These are phyloP conservation scores for Epicoccum nigrum DNA, from an alignment of 2,329 filamentous ascomycete species.

Conservation along the genomic window DNA sequence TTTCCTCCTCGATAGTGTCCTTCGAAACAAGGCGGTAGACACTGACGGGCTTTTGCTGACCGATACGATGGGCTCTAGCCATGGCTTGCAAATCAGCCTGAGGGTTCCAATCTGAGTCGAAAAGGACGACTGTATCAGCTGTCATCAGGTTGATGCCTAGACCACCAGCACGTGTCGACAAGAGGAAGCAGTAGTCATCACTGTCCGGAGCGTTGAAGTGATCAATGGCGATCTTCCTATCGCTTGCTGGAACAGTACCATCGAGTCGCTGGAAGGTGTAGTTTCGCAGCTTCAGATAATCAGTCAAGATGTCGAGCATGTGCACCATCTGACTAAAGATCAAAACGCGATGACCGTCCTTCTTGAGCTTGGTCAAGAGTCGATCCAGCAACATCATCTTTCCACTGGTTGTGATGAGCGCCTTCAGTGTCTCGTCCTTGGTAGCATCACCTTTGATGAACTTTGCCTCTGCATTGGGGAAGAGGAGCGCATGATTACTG, in stretches of 20 bases:
- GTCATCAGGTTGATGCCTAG: constrained; percentile 99
- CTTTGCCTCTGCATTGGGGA: constrained; percentile 88
- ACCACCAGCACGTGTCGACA: constrained; percentile 94
- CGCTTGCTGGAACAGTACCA: constrained; percentile 87
- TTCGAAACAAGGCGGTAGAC: constrained; percentile 97
- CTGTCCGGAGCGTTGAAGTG: constrained; percentile 98
- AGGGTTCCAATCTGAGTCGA: constrained; percentile 99
- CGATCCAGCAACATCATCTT: constrained; percentile 99
- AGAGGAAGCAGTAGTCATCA: constrained; percentile 92
- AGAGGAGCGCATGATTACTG: constrained; percentile 99
- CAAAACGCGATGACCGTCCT: constrained; percentile 90
- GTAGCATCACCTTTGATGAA: constrained; percentile 80
- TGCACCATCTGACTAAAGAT: constrained; percentile 99
- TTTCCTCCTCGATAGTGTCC: constrained; percentile 97
- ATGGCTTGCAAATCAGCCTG: constrained; percentile 98
- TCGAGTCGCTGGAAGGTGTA: constrained; percentile 95
- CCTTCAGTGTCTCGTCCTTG: constrained; percentile 89
- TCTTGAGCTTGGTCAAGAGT: constrained; percentile 90
- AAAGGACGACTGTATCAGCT: constrained; percentile 95
- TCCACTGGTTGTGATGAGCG: constrained; percentile 93
- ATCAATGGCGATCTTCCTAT: constrained; percentile 92
- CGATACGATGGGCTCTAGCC: constrained; percentile 97
- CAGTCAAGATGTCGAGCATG: constrained; percentile 94
- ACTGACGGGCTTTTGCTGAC: constrained; percentile 93
- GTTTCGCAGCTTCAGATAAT: constrained; percentile 91